Evolutionary conservation across 179 eudicot species (phyloP).

Genomic region (Camellia oleifera): DNA sequence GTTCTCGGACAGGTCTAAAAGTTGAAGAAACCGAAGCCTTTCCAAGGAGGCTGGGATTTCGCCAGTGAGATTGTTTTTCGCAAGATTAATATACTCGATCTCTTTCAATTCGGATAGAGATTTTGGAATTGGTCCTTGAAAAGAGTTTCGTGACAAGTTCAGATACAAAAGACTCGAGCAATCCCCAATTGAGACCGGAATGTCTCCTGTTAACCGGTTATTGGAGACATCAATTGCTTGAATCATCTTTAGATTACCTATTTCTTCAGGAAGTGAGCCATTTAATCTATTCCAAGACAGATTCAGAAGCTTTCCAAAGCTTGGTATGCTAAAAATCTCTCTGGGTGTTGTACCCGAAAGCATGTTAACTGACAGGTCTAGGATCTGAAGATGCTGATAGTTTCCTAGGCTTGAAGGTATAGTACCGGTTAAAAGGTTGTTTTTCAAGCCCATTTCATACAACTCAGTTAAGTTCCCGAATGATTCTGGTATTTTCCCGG

Average conservation of each 20-base stretch:
- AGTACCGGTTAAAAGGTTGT: conserved; percentile 15
- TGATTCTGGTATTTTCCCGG: conserved; percentile 23
- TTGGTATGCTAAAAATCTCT: conserved; percentile 15
- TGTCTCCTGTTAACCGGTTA: conserved; percentile 19
- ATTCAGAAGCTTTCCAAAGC: conserved; percentile 17
- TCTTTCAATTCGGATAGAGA: background rate
- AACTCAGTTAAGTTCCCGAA: conserved; percentile 19
- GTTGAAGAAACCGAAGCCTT: conserved; percentile 13
- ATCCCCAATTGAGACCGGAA: conserved; percentile 19
- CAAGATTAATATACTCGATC: background rate
- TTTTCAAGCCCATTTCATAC: conserved; percentile 5
- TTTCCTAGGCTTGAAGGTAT: conserved; percentile 24
- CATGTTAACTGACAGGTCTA: conserved; percentile 17
- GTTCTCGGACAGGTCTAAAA: conserved; percentile 25
- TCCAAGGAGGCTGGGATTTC: conserved; percentile 18
- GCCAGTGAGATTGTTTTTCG: conserved; percentile 4
- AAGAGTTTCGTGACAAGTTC: conserved; percentile 11
- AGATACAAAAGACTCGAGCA: conserved; percentile 17
- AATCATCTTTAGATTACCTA: conserved; percentile 23
- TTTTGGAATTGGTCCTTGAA: background rate
- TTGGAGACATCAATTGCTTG: conserved; percentile 20
- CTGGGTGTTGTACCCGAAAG: conserved; percentile 16
- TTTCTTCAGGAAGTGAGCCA: conserved; percentile 25
- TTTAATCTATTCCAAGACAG: conserved; percentile 21
- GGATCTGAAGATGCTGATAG: conserved; percentile 9